These are phyloP conservation scores for Brassica rapa DNA, from an alignment of 345 rosid genomes.

Conservation along the genomic window DNA sequence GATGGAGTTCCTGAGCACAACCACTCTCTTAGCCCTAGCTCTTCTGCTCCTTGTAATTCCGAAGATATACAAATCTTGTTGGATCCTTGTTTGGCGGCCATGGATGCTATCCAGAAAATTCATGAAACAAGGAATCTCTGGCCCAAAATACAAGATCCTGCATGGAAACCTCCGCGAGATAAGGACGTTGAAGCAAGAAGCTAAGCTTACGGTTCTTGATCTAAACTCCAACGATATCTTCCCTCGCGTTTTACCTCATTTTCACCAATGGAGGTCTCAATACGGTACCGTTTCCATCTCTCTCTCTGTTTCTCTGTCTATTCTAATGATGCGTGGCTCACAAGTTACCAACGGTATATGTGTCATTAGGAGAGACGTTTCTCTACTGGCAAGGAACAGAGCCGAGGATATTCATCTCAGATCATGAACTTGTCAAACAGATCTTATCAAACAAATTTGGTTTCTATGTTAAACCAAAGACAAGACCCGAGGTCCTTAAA, in stretches of 20 bases:
- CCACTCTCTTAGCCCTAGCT: neutral
- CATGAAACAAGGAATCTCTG: constrained; percentile 39
- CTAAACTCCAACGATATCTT: constrained; percentile 20
- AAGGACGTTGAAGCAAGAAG: constrained; percentile 26
- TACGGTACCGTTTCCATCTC: constrained; percentile 29
- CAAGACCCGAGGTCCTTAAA: constrained; percentile 19
- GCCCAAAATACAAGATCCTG: constrained; percentile 33
- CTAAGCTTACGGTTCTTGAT: constrained; percentile 32
- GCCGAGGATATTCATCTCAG: constrained; percentile 45
- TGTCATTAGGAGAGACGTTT: constrained; percentile 46
- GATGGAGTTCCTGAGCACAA: constrained; percentile 31
- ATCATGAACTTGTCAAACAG: constrained; percentile 49
- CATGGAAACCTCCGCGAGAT: constrained; percentile 30
- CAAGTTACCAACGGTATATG: neutral
- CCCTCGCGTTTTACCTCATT: constrained; percentile 32
- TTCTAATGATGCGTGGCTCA: constrained; percentile 1
- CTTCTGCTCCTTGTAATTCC: constrained; percentile 23
- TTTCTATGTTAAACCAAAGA: constrained; percentile 36
- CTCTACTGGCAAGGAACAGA: constrained; percentile 50
- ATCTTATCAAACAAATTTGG: constrained; percentile 48
- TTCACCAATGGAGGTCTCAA: constrained; percentile 24
- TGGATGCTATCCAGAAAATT: constrained; percentile 24
- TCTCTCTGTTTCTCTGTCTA: neutral
- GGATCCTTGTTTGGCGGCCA: constrained; percentile 35
- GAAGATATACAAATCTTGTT: constrained; percentile 16